These are phyloP conservation scores for Colletotrichum sp. DNA, from an alignment of 2,329 filamentous ascomycete genomes.

Conservation along the genomic window DNA sequence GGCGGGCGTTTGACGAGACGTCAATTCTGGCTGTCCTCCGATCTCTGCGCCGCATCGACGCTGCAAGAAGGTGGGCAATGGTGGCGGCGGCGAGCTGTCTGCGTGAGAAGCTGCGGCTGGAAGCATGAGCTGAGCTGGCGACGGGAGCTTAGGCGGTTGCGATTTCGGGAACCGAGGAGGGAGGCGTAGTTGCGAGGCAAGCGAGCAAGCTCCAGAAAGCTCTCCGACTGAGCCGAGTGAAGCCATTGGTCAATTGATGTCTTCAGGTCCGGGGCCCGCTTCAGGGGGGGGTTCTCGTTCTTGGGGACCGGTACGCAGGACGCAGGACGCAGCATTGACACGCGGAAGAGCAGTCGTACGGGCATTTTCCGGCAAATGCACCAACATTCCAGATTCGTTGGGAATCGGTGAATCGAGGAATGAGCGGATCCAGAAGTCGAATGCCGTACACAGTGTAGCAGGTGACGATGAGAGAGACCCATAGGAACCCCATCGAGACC, in stretches of 20 bases:
- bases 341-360: slow-evolving; percentile 2
- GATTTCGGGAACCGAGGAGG: not conserved
- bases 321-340: not conserved
- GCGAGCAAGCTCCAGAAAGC: slow-evolving; percentile 17
- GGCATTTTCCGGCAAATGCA: not conserved
- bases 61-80: not conserved
- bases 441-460: not conserved
- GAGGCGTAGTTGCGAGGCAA: not conserved
- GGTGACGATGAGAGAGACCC: not conserved
- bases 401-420: not conserved
- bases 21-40: not conserved
- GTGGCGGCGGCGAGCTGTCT: not conserved
- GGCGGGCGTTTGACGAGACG: not conserved
- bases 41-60: not conserved
- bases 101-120: not conserved
- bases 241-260: slow-evolving; percentile 13
- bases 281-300: slow-evolving; percentile 10
- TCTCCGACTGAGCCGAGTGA: not conserved
- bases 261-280: not conserved
- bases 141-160: not conserved
- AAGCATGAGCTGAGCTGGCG: not conserved
- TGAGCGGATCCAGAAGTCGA: not conserved
- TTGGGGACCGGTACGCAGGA: not conserved
- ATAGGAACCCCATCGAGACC: not conserved
- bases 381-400: slow-evolving; percentile 8